A percentile compares a stretch with the other conserved stretches of the same genome.
phyloP scores from a whole-genome alignment of 176 grass and related monocot species.

The Bolboschoenus planiculmis region DNA sequence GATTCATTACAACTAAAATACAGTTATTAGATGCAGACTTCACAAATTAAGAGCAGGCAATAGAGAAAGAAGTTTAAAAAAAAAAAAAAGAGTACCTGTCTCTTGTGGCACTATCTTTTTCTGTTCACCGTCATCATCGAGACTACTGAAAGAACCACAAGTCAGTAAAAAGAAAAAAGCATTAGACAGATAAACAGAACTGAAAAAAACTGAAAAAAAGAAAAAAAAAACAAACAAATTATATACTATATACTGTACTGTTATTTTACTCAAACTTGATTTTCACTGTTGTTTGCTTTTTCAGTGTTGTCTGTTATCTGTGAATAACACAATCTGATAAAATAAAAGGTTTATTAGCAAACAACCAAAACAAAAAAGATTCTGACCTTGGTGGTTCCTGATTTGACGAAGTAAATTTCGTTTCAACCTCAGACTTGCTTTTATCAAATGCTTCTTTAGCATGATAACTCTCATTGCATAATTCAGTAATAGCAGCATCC shows the following conservation, averaged over 20 bases:
- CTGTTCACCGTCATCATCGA: not conserved
- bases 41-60: not conserved
- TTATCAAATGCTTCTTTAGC: slow-evolving; percentile 50
- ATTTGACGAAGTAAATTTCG: slow-evolving; percentile 38
- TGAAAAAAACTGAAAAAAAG: not conserved
- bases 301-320: not conserved
- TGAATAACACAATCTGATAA: not conserved
- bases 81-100: slow-evolving; percentile 10
- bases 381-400: slow-evolving; percentile 41
- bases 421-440: slow-evolving; percentile 46
- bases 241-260: not conserved
- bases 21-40: not conserved
- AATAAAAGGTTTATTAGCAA: not conserved
- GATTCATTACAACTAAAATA: not conserved
- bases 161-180: not conserved
- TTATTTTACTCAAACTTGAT: not conserved
- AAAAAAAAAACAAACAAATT: not conserved
- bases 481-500: slow-evolving; percentile 49
- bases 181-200: not conserved
- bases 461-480: slow-evolving; percentile 56
- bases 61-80: not conserved
- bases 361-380: slow-evolving; percentile 6
- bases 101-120: not conserved
- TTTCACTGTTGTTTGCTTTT: not conserved
- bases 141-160: not conserved